Base-by-base conservation (phyloP, 495 filamentous ascomycete genomes). In the Xylaria acuta region DNA sequence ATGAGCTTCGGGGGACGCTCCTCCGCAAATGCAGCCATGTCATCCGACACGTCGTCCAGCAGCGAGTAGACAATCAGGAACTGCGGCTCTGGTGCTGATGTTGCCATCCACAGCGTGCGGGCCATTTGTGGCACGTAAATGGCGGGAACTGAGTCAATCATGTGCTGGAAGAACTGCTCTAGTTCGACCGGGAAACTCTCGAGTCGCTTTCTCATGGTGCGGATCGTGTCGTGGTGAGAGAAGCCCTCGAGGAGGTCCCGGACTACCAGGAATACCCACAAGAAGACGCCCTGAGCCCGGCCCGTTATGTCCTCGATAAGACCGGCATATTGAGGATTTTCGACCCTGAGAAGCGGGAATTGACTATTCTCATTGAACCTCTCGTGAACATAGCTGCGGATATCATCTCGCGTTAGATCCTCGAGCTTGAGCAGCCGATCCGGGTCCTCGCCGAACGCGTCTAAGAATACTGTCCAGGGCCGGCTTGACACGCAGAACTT, bases 401-500 rank as follows among this genome's bases (percentile, higher is more conserved):
- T 82, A 58, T 86, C 81, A 7, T 76, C 53, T n/a, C 65, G n/a
- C 0, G 77, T 84, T 1, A 80, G 45, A 30, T 78, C 68, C 12
- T 78, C 71, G 14, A 76, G 49, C 36, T 77, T 74, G 11, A 79
- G 36, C 18, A 69, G 63, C 14, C 53, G 30, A 4, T 41, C 18
- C 2, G 45, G 47, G 43, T 64, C 25, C 7, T 54, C 25, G 0
- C 75, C 76, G 56, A 87, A 87, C 0, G 74, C 76, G 64, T 84
- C 75, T 30, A 80, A 72, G 70, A 88, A 88, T 0, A 76, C 75
- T 30, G 79, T 78, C 82, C 81, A 86, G 0, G 85, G 84, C 2
- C 87, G 79, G 73, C 87, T 88, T 12, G 86, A 85, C 2, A 86
- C 72, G 70, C 87, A 88, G 8, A 85, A 18, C 62, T 88, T 88